Percentiles rank a stretch among this genome's conserved stretches.
Conservation (phyloP, 306 rosid species). For the Castanea mollissima region DNA sequence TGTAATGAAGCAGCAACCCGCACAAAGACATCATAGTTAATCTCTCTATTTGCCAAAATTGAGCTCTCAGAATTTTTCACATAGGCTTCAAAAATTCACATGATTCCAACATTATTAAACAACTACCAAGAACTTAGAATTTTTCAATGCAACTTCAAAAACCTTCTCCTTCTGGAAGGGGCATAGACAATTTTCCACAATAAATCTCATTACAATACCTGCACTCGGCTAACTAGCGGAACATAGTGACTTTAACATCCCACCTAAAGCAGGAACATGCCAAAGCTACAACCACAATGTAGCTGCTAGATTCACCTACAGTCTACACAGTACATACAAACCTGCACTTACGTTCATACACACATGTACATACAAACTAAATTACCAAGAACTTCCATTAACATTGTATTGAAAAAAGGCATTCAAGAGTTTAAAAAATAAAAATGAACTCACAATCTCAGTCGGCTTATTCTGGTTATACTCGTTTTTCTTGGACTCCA, state of each 20-base stretch:
- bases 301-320: neutral
- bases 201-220: neutral
- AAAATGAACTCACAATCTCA: slow-evolving; percentile 68
- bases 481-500: slow-evolving; percentile 78
- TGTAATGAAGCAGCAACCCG: neutral
- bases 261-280: neutral
- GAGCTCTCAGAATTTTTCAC: neutral
- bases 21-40: neutral
- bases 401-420: neutral
- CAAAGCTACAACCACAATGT: neutral
- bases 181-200: neutral
- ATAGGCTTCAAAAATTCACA: neutral
- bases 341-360: neutral
- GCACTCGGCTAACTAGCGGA: neutral
- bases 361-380: no score
- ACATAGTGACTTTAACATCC: neutral
- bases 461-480: slow-evolving; percentile 92
- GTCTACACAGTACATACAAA: neutral
- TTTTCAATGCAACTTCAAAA: neutral
- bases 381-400: neutral
- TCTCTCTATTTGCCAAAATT: neutral
- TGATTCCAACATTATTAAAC: neutral
- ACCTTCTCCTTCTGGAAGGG: neutral
- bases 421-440: neutral
- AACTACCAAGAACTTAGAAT: neutral